Conservation (phyloP, 495 filamentous ascomycete species). For the Lophiostoma macrostomum region DNA sequence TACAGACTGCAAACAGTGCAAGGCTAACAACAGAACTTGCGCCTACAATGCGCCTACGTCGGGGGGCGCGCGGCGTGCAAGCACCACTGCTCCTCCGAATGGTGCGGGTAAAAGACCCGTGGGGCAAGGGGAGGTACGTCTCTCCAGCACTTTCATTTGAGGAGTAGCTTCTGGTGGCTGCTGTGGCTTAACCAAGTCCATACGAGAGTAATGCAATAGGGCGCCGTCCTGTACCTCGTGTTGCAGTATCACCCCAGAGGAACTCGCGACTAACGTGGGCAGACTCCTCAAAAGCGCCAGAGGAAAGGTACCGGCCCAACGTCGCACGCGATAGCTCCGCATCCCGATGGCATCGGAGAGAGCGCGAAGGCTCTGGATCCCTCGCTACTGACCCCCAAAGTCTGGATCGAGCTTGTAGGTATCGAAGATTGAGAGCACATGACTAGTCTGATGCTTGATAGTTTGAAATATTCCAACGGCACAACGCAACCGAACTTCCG, state of each 20-base stretch:
- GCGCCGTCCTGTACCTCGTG: too few species aligned
- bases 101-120: conserved; percentile 57
- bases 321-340: conserved; percentile 20
- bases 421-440: not conserved
- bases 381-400: conserved; percentile 47
- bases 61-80: conserved; percentile 40
- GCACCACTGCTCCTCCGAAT: conserved; percentile 43
- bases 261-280: too few species aligned
- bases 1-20: conserved; percentile 73
- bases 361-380: conserved; percentile 23
- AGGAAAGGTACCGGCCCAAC: conserved; percentile 22
- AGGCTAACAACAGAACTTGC: conserved; percentile 72
- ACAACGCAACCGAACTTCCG: conserved; percentile 77
- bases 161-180: not conserved
- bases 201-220: too few species aligned
- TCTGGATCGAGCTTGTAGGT: conserved; percentile 45
- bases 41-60: conserved; percentile 66
- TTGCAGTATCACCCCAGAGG: too few species aligned
- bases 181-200: too few species aligned
- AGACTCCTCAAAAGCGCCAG: not conserved
- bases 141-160: not conserved
- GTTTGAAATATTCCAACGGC: conserved; percentile 77
- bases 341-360: not conserved
- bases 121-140: conserved; percentile 43
- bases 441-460: conserved; percentile 39